Evolutionary conservation across 768 basidiomycete species (phyloP).

Genomic region (Termitomyces sp.): DNA sequence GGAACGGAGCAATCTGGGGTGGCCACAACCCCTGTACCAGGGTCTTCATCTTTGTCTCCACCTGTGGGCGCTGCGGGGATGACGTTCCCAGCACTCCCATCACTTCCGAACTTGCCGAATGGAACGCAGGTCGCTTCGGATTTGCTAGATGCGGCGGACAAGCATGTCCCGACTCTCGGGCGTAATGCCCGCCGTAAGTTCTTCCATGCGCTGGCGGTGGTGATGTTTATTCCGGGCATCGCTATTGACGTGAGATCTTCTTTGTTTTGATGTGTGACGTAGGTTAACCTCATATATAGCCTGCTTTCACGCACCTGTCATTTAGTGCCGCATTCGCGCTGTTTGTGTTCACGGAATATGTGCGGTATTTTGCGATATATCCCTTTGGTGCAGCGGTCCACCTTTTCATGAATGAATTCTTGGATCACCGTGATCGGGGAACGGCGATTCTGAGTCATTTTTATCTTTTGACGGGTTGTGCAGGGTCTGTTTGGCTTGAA

Average conservation of each 20-base stretch:
- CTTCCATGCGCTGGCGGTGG: constrained; percentile 92
- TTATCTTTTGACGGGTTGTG: constrained; percentile 93
- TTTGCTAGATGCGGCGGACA: constrained; percentile 81
- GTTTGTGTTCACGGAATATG: constrained; percentile 95
- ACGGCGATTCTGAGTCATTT: constrained; percentile 98
- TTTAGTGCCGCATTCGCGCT: constrained; percentile 93
- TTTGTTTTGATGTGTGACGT: constrained; percentile 5
- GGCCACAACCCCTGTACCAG: constrained; percentile 1
- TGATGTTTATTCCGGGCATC: constrained; percentile 96
- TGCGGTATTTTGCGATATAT: constrained; percentile 97
- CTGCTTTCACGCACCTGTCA: constrained; percentile 91
- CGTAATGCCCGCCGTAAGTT: constrained; percentile 93
- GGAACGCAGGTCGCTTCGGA: constrained; percentile 55
- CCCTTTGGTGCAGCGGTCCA: constrained; percentile 92
- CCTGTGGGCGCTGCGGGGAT: constrained; percentile 21
- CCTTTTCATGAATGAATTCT: constrained; percentile 95
- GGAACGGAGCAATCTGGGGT: constrained; percentile 1
- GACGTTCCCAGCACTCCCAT: constrained; percentile 46
- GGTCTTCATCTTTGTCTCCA: constrained; percentile 7
- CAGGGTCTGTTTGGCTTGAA: constrained; percentile 92
- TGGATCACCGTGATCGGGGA: constrained; percentile 91
- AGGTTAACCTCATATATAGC: constrained; percentile 41
- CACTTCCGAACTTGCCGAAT: constrained; percentile 38
- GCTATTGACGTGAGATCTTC: constrained; percentile 71
- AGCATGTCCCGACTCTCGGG: constrained; percentile 82